phyloP scores from a whole-genome alignment of 495 filamentous ascomycete genomes.

The Massariosphaeria phaeospora region DNA sequence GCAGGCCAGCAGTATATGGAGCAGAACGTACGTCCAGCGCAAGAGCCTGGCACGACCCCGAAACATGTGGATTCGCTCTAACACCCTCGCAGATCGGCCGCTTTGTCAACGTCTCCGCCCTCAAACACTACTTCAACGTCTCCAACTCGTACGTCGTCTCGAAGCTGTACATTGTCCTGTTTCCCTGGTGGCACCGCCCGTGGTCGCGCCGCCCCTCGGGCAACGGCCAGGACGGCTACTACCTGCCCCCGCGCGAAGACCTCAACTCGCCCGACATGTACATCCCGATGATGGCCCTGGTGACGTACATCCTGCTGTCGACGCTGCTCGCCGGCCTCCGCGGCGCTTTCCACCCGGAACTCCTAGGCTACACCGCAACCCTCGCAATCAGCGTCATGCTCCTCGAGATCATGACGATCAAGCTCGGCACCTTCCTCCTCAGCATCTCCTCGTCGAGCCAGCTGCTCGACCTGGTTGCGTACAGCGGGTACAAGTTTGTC shows the following conservation, averaged over 20 bases:
- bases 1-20: conserved; percentile 90
- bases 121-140: conserved; percentile 48
- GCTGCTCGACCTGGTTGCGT: conserved; percentile 87
- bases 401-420: conserved; percentile 82
- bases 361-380: conserved; percentile 82
- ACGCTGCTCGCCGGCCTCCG: conserved; percentile 83
- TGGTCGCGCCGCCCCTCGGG: conserved; percentile 70
- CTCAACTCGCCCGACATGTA: conserved; percentile 99
- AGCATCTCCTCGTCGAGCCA: conserved; percentile 84
- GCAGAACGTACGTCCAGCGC: conserved; percentile 63
- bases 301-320: conserved; percentile 93
- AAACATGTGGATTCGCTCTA: too few species aligned
- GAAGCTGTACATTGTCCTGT: conserved; percentile 71
- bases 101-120: conserved; percentile 69
- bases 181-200: conserved; percentile 94
- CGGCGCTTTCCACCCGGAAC: conserved; percentile 90
- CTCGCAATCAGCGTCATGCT: conserved; percentile 74
- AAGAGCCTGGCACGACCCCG: too few species aligned
- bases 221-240: conserved; percentile 66
- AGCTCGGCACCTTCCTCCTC: conserved; percentile 87
- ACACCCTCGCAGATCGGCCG: conserved; percentile 65
- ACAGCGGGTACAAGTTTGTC: conserved; percentile 98
- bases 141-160: conserved; percentile 42
- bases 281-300: conserved; percentile 85
- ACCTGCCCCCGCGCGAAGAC: conserved; percentile 91